Evolutionary conservation across 495 filamentous ascomycete genomes (phyloP), one percentile per base, ranked within the genome.

Genomic region (Cenococcum geophilum): DNA sequence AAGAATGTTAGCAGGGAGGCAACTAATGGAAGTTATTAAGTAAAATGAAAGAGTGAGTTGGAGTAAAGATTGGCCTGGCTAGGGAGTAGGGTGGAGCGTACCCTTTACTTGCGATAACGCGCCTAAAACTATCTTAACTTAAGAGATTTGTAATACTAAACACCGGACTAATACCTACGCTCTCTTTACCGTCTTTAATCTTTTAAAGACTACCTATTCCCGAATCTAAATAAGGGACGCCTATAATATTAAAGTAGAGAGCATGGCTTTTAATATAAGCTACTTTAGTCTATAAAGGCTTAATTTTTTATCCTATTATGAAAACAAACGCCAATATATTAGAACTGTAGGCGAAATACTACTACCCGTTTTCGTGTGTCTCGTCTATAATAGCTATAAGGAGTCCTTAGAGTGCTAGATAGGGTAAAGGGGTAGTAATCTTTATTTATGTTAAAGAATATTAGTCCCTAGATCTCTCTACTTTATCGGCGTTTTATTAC

Each of bases 291-390:
- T 55, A 8, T n/a, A 53, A 52, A 32, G 60, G 60, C 25, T 47
- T 1, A 10, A 62, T 36, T 22, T 34, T 35, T 5, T 52, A 52
- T 3, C 18, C 4, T 1, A 22, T 27, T 8, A 20, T 49, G n/a
- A 62, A 36, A 25, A 62, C 60, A 10, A 34, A 18, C 5, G 40
- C 37, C 18, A 34, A 45, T 50, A 62, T 62, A 50, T 62, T 62
- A 2, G 59, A 45, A 16, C 59, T 50, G 40, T 62, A 62, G 5
- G 59, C 59, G 54, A 62, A 62, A 52, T 62, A 62, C 59, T 50
- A 62, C 8, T 23, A n/a, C 10, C 12, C 22, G 27, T 35, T 47
- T 27, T 34, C 37, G 47, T 25, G 6, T 32, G 18, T 47, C n/a
- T 20, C 55, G 23, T 58, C 40, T 36, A 58, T 58, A 8, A 16